Evolutionary conservation across 1,284 basidiomycete species (phyloP).

Genomic region (Leccinum griseonigrum): DNA sequence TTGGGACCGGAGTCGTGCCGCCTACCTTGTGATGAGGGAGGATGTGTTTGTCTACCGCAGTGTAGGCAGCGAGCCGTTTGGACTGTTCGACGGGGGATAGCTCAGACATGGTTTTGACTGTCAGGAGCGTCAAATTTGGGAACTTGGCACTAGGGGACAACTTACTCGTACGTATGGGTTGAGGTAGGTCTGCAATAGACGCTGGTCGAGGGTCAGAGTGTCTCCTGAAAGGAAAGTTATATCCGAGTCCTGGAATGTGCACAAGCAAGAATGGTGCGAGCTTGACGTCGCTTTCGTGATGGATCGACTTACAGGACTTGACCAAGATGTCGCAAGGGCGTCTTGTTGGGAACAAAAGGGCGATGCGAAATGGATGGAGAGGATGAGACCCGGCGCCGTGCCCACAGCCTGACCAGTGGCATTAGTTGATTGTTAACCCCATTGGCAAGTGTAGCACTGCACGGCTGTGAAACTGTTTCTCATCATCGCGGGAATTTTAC

Average conservation of each 20-base stretch:
- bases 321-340: conserved; percentile 28
- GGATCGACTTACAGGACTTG: conserved; percentile 22
- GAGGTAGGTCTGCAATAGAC: conserved; percentile 1
- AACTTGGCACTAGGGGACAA: neutral
- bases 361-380: conserved; percentile 15
- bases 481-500: conserved; percentile 13
- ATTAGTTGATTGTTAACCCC: neutral
- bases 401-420: conserved; percentile 3
- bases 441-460: neutral
- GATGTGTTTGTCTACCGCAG: conserved; percentile 92
- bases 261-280: neutral
- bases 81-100: conserved; percentile 64
- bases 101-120: conserved; percentile 13
- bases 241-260: neutral
- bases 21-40: conserved; percentile 77
- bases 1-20: neutral
- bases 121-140: conserved; percentile 7
- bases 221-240: conserved; percentile 13
- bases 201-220: conserved; percentile 6
- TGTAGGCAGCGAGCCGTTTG: conserved; percentile 91
- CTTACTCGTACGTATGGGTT: conserved; percentile 14
- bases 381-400: neutral
- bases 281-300: conserved; percentile 10
- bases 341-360: conserved; percentile 26
- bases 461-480: conserved; percentile 19